Evolutionary conservation across 2,329 filamentous ascomycete species (phyloP).

Genomic region (Scytalidium lignicola): DNA sequence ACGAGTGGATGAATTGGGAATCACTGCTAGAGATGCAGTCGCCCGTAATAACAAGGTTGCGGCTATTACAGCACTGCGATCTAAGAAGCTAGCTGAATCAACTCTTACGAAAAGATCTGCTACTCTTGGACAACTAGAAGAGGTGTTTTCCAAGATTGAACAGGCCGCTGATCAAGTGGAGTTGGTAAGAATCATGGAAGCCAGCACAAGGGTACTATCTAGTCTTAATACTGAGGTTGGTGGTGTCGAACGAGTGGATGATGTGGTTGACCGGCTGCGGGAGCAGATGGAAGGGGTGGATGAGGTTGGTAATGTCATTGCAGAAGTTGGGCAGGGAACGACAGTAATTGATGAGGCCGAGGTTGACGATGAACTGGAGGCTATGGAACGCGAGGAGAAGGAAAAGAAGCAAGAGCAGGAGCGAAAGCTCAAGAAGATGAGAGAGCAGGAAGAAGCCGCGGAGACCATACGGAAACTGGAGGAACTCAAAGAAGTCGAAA

Average conservation of each 20-base stretch:
- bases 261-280: conserved; percentile 67
- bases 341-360: conserved; percentile 68
- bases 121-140: conserved; percentile 75
- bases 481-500: conserved; percentile 19
- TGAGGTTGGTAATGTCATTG: conserved; percentile 73
- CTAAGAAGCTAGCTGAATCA: conserved; percentile 75
- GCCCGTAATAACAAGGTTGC: conserved; percentile 65
- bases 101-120: conserved; percentile 67
- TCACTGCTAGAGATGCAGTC: conserved; percentile 65
- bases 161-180: conserved; percentile 81
- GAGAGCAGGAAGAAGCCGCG: conserved; percentile 30
- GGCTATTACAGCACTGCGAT: conserved; percentile 73
- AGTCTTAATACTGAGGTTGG: conserved; percentile 73
- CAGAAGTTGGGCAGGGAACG: conserved; percentile 48
- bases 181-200: conserved; percentile 76
- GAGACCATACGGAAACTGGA: conserved; percentile 25
- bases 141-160: conserved; percentile 76
- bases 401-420: conserved; percentile 39
- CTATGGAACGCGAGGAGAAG: conserved; percentile 52
- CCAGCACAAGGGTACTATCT: conserved; percentile 66
- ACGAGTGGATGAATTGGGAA: conserved; percentile 61
- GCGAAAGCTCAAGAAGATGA: conserved; percentile 35
- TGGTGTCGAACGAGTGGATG: conserved; percentile 68
- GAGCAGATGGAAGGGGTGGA: conserved; percentile 79
- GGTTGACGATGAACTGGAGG: conserved; percentile 82